Percentiles rank a stretch among this genome's conserved stretches.
Conservation (phyloP, 208 protist species). For the Leishmania arabica region DNA sequence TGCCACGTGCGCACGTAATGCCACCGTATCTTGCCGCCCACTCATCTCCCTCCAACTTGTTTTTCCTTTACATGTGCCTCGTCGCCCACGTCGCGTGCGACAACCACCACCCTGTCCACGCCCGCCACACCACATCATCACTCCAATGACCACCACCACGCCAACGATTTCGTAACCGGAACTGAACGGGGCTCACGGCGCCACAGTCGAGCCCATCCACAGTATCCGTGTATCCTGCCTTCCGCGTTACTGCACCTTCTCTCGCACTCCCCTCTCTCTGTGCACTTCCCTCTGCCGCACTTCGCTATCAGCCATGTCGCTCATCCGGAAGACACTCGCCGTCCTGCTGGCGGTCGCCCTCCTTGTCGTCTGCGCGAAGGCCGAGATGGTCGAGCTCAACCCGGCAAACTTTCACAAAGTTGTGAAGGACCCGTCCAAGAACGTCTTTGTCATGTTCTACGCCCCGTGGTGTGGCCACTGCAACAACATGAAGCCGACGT, state of each 20-base stretch:
- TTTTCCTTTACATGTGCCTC: not conserved
- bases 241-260: too few relatives aligned
- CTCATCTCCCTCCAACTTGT: not conserved
- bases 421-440: conserved; percentile 84
- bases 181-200: not conserved
- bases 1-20: not conserved
- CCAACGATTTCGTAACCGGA: not conserved
- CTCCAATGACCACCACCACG: not conserved
- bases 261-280: not conserved
- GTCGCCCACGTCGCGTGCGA: not conserved
- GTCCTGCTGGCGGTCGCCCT: conserved; percentile 31
- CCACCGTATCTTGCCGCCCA: not conserved
- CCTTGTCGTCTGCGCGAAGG: conserved; percentile 26
- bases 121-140: not conserved
- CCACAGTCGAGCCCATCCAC: not conserved
- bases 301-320: conserved; percentile 9
- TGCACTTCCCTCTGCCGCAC: not conserved
- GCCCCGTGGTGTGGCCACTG: conserved; percentile 98
- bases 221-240: too few relatives aligned
- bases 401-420: conserved; percentile 75
- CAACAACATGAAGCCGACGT: conserved; percentile 91
- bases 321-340: conserved; percentile 9
- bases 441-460: conserved; percentile 97
- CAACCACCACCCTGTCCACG: not conserved
- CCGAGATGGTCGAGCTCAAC: conserved; percentile 70